Base-by-base conservation (phyloP, 352 stramenopile species). In the Chrysophaeum taylorii region DNA sequence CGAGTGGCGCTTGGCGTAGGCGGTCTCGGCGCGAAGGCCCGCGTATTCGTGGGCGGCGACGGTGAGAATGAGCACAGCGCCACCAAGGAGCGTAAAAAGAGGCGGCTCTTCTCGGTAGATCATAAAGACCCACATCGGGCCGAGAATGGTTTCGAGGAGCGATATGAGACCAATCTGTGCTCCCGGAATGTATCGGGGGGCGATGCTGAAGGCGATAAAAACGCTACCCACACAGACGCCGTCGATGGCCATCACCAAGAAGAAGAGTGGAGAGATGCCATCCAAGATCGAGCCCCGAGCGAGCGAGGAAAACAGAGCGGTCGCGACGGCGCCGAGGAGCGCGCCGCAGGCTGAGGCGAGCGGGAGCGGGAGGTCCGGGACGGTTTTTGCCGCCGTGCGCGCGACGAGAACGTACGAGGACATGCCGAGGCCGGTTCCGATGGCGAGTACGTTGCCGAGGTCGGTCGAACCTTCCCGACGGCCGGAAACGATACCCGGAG, bases 71-170 rank as follows among this genome's bases (percentile, higher is more conserved):
- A 66, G n/a, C 33, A 66, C 18, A 23, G 5, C 4, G 9, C 57
- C 57, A 9, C 57, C 57, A 9, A 31, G 33, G 9, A 66, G n/a
- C 2, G 57, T 66, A 36, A 48, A 43, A n/a, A 9, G 16, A 5
- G 1, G 1, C 15, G 57, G 57, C 0, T 21, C 2, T 9, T 42
- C 31, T 31, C 36, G 23, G 35, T 48, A 66, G 33, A 42, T 25
- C 12, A 66, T 5, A 18, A 42, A 66, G 35, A 66, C 57, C 57
- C 57, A 66, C 12, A 66, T 21, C 16, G 57, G 57, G 16, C 57
- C 57, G 1, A 66, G 27, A 12, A 66, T 31, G 12, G 57, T 48
- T 36, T 66, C 57, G 12, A 66, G 27, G 18, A 66, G 57, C 57
- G 27, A 31, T 14, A 27, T 21, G 9, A 66, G n/a, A 9, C 33